A percentile compares a stretch with the other conserved stretches of the same genome.
Conservation (phyloP, 2,329 filamentous ascomycete species). For the Ramichloridium luteum region DNA sequence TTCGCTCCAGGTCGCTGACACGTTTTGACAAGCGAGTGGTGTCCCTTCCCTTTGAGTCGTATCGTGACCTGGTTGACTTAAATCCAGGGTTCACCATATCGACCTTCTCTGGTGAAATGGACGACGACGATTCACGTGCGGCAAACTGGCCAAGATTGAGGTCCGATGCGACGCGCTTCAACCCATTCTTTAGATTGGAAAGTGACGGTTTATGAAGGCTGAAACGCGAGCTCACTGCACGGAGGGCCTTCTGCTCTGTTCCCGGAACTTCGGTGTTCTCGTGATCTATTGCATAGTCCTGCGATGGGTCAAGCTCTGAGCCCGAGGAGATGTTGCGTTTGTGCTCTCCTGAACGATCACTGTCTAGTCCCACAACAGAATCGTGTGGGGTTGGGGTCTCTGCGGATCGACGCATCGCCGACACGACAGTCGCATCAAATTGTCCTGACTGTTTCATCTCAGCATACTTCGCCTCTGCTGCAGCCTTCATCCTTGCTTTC, state of each 20-base stretch:
- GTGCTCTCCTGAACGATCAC: slow-evolving; percentile 9
- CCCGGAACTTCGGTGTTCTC: slow-evolving; percentile 16
- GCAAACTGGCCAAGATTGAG: slow-evolving; percentile 16
- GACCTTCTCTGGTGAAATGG: slow-evolving; percentile 21
- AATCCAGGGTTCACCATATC: slow-evolving; percentile 21
- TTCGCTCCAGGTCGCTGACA: slow-evolving; percentile 48
- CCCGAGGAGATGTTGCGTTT: slow-evolving; percentile 9
- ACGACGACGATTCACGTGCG: slow-evolving; percentile 25
- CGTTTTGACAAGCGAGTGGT: slow-evolving; percentile 47
- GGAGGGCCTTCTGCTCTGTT: not conserved
- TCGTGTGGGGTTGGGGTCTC: slow-evolving; percentile 16
- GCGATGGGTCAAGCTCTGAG: slow-evolving; percentile 8
- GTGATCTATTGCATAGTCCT: slow-evolving; percentile 6
- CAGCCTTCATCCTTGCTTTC: slow-evolving; percentile 30
- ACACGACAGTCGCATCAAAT: slow-evolving; percentile 21
- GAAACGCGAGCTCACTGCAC: not conserved
- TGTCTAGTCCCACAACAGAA: slow-evolving; percentile 19
- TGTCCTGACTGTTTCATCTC: slow-evolving; percentile 43
- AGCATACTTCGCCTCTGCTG: slow-evolving; percentile 40
- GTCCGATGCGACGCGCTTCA: slow-evolving; percentile 25
- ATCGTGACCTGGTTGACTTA: slow-evolving; percentile 40
- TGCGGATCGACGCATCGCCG: slow-evolving; percentile 1
- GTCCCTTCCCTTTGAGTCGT: slow-evolving; percentile 40
- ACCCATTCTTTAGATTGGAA: slow-evolving; percentile 19
- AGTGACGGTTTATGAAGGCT: slow-evolving; percentile 23